Base-by-base conservation (phyloP, 768 basidiomycete species). In the Rhizopogon vinicolor region DNA sequence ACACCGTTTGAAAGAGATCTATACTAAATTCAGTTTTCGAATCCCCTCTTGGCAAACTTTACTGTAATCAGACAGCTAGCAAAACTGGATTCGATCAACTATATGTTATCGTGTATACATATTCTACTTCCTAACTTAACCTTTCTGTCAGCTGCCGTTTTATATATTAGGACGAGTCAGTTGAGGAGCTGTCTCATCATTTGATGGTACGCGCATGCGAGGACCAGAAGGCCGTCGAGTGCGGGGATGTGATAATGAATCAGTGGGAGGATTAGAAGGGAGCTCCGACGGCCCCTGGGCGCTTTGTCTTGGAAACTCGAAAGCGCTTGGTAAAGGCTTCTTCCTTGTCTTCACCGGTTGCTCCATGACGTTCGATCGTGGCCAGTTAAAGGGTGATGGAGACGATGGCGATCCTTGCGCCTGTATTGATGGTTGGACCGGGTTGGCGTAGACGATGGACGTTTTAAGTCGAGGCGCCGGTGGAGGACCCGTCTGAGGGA, bases 311-410 rank as follows among this genome's bases (percentile, higher is more conserved):
- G 68, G 68, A 41, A 70, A 70, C 48, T 65, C 64, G 22, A 53
- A 65, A 2, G 63, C 50, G 10, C 57, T 63, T 5, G 64, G 51
- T 16, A 57, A 60, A 5, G 56, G 12, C 44, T 42, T 60, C 46
- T 53, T 52, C 41, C 43, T 66, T 19, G 12, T 31, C 25, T 55
- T 63, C 53, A 57, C 54, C 48, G 72, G 65, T 25, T 57, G 57
- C 44, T 63, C 58, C 66, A 70, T 63, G 41, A 64, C 42, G 58
- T 83, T 75, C 10, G 63, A 60, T 19, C 78, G 76, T 39, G 82
- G 84, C 83, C 84, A 84, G 35, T 79, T 79, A 1, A 85, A 66
- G 3, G 78, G 79, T 28, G 77, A 70, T 31, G 80, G 76, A 13
- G 73, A 70, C 13, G 72, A 66, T 7, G 52, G 53, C 19, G 51